Conservation (phyloP, 345 rosid species). For the Lenwebbia sp. region DNA sequence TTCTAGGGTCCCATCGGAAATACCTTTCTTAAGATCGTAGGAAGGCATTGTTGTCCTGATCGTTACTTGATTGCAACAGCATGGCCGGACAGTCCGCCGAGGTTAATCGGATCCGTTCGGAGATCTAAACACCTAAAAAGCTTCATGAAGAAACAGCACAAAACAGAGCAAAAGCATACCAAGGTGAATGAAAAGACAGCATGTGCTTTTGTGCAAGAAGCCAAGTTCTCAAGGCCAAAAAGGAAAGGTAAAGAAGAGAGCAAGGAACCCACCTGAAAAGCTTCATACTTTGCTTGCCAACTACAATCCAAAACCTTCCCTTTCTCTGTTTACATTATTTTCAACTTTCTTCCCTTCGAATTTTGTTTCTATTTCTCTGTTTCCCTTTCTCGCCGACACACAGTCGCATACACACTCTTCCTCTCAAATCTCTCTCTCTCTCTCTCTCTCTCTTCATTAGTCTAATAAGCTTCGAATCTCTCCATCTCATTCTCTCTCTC, state of each 20-base stretch:
- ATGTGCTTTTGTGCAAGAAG: neutral
- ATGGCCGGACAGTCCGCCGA: neutral
- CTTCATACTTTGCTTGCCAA: slow-evolving; percentile 1
- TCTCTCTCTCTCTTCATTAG: neutral
- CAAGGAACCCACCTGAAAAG: neutral
- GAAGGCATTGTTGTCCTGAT: neutral
- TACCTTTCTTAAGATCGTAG: neutral
- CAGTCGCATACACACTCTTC: neutral
- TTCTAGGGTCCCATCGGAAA: neutral
- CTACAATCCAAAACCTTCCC: neutral
- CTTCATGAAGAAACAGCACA: neutral
- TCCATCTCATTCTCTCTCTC: neutral
- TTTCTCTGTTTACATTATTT: neutral
- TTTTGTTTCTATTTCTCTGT: neutral
- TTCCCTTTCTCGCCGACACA: slow-evolving; percentile 9
- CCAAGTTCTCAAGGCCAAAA: neutral
- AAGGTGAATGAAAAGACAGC: neutral
- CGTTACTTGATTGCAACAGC: neutral
- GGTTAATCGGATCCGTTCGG: neutral
- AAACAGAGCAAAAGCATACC: neutral
- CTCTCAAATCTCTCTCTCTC: neutral
- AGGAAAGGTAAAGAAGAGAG: neutral
- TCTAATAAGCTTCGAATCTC: slow-evolving; percentile 11
- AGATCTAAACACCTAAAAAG: neutral
- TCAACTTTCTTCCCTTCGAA: neutral